Conservation (phyloP, 2,329 filamentous ascomycete genomes). For the Pseudogymnoascus sp. region DNA sequence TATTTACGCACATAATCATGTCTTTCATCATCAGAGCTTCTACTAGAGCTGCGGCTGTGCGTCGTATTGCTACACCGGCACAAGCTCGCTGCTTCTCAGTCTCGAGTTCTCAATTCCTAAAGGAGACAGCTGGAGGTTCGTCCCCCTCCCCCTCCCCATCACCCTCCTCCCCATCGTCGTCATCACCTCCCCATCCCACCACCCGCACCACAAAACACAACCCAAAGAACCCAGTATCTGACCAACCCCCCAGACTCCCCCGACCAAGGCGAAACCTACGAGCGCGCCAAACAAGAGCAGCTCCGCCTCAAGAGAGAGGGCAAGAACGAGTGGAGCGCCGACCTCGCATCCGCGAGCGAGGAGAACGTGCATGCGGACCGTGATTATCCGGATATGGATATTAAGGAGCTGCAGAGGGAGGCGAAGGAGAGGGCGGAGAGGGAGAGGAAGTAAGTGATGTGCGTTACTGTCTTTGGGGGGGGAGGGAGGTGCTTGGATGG, state of each 20-base stretch:
- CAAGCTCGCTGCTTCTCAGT: slow-evolving; percentile 13
- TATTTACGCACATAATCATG: slow-evolving; percentile 9
- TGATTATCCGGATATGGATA: slow-evolving; percentile 19
- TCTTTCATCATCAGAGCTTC: slow-evolving; percentile 22
- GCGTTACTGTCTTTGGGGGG: slow-evolving; percentile 12
- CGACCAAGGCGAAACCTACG: slow-evolving; percentile 33
- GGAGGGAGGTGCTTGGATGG: not conserved
- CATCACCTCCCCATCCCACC: not conserved
- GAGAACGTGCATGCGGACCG: slow-evolving; percentile 45
- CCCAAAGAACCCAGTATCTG: not conserved
- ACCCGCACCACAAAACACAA: too few relatives aligned
- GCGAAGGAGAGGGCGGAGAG: slow-evolving; percentile 33
- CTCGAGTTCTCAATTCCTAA: slow-evolving; percentile 18
- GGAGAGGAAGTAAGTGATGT: slow-evolving; percentile 41
- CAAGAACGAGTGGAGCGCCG: slow-evolving; percentile 65
- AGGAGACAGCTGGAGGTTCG: slow-evolving; percentile 25
- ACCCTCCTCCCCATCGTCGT: not conserved
- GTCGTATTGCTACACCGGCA: not conserved
- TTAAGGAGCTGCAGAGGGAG: slow-evolving; percentile 46
- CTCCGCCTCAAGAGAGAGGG: slow-evolving; percentile 61
- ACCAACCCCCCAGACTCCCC: slow-evolving; percentile 15
- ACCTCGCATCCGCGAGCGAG: slow-evolving; percentile 71
- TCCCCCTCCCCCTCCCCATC: slow-evolving; percentile 10
- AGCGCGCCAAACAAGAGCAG: slow-evolving; percentile 53
- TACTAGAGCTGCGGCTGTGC: slow-evolving; percentile 10